Percentiles rank a stretch among this genome's conserved stretches.
Evolutionary conservation across 2,329 filamentous ascomycete species (phyloP).

Genomic region (Stachybotrys chlorohalonatus): DNA sequence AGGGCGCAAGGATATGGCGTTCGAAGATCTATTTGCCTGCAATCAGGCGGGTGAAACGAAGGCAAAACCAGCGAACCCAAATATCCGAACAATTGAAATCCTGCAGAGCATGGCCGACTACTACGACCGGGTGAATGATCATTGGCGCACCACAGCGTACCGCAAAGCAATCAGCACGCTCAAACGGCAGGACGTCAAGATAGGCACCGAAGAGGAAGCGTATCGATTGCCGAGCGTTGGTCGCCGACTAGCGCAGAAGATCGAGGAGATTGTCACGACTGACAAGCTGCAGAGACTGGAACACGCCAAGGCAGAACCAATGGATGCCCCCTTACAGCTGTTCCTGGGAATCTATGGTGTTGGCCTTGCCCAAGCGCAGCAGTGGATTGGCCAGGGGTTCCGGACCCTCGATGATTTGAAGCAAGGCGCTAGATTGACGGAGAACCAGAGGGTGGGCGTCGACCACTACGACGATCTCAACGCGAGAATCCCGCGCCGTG

Average conservation of each 20-base stretch:
- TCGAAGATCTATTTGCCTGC: slow-evolving; percentile 45
- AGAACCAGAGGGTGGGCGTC: slow-evolving; percentile 66
- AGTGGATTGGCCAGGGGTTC: slow-evolving; percentile 69
- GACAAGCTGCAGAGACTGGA: slow-evolving; percentile 64
- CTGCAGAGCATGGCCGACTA: slow-evolving; percentile 72
- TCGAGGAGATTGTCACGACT: slow-evolving; percentile 79
- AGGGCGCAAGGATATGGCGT: slow-evolving; percentile 19
- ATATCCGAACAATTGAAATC: slow-evolving; percentile 64
- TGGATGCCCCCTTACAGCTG: slow-evolving; percentile 53
- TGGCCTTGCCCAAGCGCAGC: slow-evolving; percentile 58
- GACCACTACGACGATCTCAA: slow-evolving; percentile 75
- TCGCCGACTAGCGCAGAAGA: slow-evolving; percentile 65
- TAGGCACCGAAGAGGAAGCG: slow-evolving; percentile 64
- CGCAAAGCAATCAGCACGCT: slow-evolving; percentile 69
- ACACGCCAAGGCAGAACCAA: slow-evolving; percentile 56
- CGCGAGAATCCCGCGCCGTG: slow-evolving; percentile 64
- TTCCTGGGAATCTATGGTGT: slow-evolving; percentile 78
- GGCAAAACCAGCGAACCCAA: slow-evolving; percentile 50
- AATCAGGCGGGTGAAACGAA: slow-evolving; percentile 40
- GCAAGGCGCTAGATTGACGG: slow-evolving; percentile 51
- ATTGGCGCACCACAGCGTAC: slow-evolving; percentile 69
- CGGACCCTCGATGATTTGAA: slow-evolving; percentile 65
- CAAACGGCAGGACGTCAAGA: slow-evolving; percentile 51
- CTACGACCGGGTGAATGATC: slow-evolving; percentile 66
- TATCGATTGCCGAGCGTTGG: slow-evolving; percentile 60